A percentile compares a stretch with the other conserved stretches of the same genome.
These are phyloP conservation scores for Eimeria sp. DNA, from an alignment of 169 alveolate species.

Conservation along the genomic window DNA sequence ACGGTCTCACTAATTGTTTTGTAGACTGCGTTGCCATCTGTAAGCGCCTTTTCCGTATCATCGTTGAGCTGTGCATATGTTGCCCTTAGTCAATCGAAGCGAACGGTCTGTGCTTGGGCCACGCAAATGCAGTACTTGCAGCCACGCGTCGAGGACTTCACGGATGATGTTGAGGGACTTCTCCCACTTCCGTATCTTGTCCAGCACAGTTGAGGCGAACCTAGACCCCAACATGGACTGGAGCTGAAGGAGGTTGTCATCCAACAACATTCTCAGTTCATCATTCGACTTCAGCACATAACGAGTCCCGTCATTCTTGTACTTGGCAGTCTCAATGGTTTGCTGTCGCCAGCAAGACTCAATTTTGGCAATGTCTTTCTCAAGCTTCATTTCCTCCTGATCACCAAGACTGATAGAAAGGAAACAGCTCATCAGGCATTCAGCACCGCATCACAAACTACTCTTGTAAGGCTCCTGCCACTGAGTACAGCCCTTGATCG, in stretches of 20 bases:
- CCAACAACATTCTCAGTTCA: slow-evolving; percentile 92
- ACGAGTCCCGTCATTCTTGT: slow-evolving; percentile 92
- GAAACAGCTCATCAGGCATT: background rate
- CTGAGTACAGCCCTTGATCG: background rate
- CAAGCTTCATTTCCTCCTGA: slow-evolving; percentile 90
- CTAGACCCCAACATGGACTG: slow-evolving; percentile 93
- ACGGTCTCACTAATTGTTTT: background rate
- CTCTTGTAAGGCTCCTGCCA: background rate
- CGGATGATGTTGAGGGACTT: slow-evolving; percentile 93
- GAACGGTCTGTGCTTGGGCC: background rate
- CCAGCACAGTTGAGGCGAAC: slow-evolving; percentile 92
- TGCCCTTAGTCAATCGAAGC: background rate
- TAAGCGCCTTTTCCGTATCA: background rate
- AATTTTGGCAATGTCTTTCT: slow-evolving; percentile 93
- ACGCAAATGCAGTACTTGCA: slow-evolving; percentile 83
- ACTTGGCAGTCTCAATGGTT: slow-evolving; percentile 90
- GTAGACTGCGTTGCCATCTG: background rate
- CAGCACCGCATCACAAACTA: background rate
- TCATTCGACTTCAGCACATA: slow-evolving; percentile 94
- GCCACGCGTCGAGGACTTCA: slow-evolving; percentile 96
- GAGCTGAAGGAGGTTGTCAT: slow-evolving; percentile 95
- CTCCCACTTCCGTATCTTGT: slow-evolving; percentile 94
- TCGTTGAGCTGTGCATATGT: background rate
- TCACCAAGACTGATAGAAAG: background rate
- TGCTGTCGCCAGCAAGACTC: slow-evolving; percentile 94